These are phyloP conservation scores for Crithidia thermophila DNA, from an alignment of 208 protist genomes.

Conservation along the genomic window DNA sequence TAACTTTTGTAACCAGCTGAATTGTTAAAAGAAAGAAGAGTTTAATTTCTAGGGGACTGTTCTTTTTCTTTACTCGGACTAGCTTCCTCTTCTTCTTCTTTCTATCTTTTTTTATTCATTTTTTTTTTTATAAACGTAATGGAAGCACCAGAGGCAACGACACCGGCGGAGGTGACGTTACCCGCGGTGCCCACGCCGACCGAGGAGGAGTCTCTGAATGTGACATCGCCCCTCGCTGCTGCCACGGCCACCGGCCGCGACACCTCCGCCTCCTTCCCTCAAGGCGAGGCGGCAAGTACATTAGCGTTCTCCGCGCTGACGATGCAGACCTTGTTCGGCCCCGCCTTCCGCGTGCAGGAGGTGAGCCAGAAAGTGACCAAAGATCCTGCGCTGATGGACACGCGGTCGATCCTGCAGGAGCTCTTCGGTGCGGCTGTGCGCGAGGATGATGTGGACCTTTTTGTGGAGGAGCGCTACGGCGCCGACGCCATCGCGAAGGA, in stretches of 20 bases:
- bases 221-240: slow-evolving; percentile 8
- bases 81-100: background rate
- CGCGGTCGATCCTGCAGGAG: slow-evolving; percentile 49
- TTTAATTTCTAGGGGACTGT: background rate
- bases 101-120: background rate
- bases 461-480: slow-evolving; percentile 21
- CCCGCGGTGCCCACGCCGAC: too few relatives aligned
- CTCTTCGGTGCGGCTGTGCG: slow-evolving; percentile 55
- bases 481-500: slow-evolving; percentile 20
- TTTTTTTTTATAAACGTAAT: background rate
- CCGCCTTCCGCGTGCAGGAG: slow-evolving; percentile 49
- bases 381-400: slow-evolving; percentile 69
- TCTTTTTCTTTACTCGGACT: background rate
- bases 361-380: slow-evolving; percentile 13
- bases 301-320: slow-evolving; percentile 11
- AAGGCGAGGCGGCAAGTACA: background rate
- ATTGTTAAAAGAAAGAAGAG: background rate
- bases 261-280: slow-evolving; percentile 4
- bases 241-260: slow-evolving; percentile 22
- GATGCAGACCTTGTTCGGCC: slow-evolving; percentile 65
- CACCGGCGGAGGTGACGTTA: too few relatives aligned
- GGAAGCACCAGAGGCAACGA: background rate
- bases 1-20: too few relatives aligned
- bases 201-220: background rate
- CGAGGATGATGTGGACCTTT: slow-evolving; percentile 56